phyloP scores from a whole-genome alignment of 768 basidiomycete genomes.

The Sarcomyxa edulis region DNA sequence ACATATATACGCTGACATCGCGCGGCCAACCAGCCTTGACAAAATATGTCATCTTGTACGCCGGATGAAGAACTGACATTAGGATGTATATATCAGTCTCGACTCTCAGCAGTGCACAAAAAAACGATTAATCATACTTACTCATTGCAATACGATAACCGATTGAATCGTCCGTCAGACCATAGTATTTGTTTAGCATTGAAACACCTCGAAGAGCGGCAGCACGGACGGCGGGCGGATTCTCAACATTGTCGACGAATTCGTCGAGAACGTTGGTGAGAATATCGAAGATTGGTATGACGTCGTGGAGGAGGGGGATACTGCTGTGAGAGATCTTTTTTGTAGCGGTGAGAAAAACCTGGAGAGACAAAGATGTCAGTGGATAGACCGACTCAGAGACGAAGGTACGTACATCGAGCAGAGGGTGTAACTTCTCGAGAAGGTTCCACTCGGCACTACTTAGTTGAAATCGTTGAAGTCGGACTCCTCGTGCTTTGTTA shows the following conservation, averaged over 20 bases:
- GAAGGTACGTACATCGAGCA: neutral
- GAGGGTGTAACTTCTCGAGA: constrained; percentile 1
- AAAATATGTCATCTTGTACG: constrained; percentile 29
- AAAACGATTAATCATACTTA: too few relatives aligned
- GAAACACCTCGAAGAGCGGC: constrained; percentile 12
- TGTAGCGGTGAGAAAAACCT: neutral
- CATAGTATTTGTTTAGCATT: constrained; percentile 16
- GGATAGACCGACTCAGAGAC: neutral
- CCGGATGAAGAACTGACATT: constrained; percentile 29
- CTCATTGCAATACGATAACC: constrained; percentile 18
- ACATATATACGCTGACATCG: too few relatives aligned
- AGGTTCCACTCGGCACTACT: neutral
- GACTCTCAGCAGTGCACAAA: neutral
- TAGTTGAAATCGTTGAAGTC: constrained; percentile 1
- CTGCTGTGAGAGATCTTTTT: neutral
- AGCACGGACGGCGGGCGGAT: constrained; percentile 7
- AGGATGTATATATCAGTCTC: neutral
- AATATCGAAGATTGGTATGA: constrained; percentile 26
- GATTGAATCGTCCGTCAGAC: constrained; percentile 12
- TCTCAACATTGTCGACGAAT: neutral
- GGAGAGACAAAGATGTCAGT: neutral
- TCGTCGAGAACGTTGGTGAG: constrained; percentile 17
- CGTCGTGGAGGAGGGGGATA: constrained; percentile 14
- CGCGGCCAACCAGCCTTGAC: constrained; percentile 20
- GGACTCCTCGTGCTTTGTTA: neutral